Evolutionary conservation across 306 rosid species (phyloP).

Genomic region (Albizia julibrissin): DNA sequence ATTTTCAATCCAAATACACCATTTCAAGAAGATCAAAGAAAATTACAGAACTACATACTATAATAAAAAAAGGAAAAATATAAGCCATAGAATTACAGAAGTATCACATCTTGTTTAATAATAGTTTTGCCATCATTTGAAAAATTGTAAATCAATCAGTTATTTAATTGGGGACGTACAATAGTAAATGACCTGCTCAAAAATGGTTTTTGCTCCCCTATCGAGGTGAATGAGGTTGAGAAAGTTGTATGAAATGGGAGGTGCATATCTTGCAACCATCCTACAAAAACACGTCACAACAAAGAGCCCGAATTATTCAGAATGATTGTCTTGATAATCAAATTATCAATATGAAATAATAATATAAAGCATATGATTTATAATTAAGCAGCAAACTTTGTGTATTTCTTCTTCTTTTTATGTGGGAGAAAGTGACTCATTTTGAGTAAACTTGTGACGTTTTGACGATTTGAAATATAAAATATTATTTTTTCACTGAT

Average conservation of each 20-base stretch:
- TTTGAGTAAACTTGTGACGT: not conserved
- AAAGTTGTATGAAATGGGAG: constrained; percentile 93
- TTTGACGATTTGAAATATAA: not conserved
- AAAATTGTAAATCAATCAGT: not conserved
- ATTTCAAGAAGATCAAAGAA: too few species aligned
- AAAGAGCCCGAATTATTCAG: constrained; percentile 14
- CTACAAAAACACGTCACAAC: constrained; percentile 44
- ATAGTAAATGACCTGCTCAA: constrained; percentile 65
- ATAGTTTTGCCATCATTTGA: not conserved
- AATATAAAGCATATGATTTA: too few species aligned
- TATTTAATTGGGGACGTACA: constrained; percentile 8
- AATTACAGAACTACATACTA: too few species aligned
- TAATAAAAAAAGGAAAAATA: too few species aligned
- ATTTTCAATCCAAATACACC: too few species aligned
- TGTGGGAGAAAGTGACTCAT: not conserved
- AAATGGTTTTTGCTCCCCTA: constrained; percentile 53
- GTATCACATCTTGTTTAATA: not conserved
- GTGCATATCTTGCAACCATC: constrained; percentile 96
- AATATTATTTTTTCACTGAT: too few species aligned
- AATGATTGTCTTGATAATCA: not conserved
- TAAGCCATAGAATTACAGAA: too few species aligned
- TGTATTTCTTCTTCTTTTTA: too few species aligned
- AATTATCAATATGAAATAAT: not conserved
- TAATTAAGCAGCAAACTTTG: not conserved
- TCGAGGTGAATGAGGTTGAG: constrained; percentile 87